A percentile compares a stretch with the other conserved stretches of the same genome.
Conservation (phyloP, 192 early-diverging fungal species). For the Mortierella antarctica region DNA sequence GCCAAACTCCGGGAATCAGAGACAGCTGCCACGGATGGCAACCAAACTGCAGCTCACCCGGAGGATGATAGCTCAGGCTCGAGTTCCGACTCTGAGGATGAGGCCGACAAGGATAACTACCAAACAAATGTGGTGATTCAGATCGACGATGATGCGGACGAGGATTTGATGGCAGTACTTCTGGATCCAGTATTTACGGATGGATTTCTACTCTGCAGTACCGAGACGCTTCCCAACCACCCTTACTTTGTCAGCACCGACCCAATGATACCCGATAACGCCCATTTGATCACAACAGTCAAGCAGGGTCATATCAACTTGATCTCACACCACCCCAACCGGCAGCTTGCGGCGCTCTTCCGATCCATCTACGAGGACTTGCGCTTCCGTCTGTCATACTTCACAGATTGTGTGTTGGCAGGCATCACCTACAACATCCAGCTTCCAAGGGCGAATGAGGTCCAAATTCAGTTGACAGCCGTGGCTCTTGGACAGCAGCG, state of each 20-base stretch:
- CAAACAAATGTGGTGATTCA: constrained; percentile 70
- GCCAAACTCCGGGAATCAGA: constrained; percentile 52
- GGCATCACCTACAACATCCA: constrained; percentile 74
- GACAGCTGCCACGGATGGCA: constrained; percentile 29
- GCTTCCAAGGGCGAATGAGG: constrained; percentile 65
- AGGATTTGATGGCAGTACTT: constrained; percentile 72
- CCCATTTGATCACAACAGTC: constrained; percentile 68
- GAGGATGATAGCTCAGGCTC: constrained; percentile 44
- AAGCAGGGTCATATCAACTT: constrained; percentile 68
- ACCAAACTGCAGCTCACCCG: constrained; percentile 7
- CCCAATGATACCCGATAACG: constrained; percentile 55
- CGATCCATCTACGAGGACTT: constrained; percentile 73
- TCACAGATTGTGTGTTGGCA: constrained; percentile 70
- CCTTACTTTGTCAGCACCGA: constrained; percentile 52
- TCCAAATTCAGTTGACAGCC: constrained; percentile 73
- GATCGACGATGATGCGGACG: constrained; percentile 86
- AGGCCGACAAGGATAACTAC: constrained; percentile 44
- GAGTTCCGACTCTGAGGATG: constrained; percentile 41
- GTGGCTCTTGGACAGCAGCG: constrained; percentile 64
- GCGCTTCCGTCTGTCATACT: constrained; percentile 68
- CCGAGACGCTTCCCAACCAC: constrained; percentile 56
- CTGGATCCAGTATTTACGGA: constrained; percentile 67
- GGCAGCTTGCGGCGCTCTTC: constrained; percentile 76
- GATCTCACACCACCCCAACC: constrained; percentile 75
- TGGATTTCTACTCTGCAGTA: constrained; percentile 73